Evolutionary conservation across 495 filamentous ascomycete species (phyloP).

Genomic region (Hyaloscypha hepaticicola): DNA sequence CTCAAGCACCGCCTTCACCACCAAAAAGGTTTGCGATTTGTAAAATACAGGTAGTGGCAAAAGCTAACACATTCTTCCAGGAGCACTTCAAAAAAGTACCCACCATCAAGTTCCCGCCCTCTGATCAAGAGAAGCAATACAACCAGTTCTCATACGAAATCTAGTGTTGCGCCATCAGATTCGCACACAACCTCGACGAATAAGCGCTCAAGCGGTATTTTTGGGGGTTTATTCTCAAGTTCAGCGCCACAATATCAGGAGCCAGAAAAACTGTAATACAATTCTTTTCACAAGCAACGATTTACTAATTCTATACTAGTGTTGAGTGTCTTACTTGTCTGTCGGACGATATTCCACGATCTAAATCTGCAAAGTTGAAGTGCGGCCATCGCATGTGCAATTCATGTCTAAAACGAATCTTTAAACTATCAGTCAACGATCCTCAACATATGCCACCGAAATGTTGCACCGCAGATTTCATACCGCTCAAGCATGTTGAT

Average conservation of each 20-base stretch:
- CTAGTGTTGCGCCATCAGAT: conserved; percentile 1
- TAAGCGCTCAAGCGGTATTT: conserved; percentile 25
- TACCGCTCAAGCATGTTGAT: conserved; percentile 74
- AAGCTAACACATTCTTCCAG: conserved; percentile 22
- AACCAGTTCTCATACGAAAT: conserved; percentile 22
- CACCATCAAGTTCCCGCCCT: conserved; percentile 13
- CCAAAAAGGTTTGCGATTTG: conserved; percentile 16
- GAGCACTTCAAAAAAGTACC: conserved; percentile 16
- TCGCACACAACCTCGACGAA: conserved; percentile 12
- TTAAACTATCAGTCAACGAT: conserved; percentile 69
- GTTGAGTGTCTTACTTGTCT: conserved; percentile 69
- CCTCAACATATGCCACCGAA: conserved; percentile 77
- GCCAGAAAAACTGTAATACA: conserved; percentile 29
- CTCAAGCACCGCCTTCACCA: conserved; percentile 15
- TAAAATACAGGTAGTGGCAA: background rate
- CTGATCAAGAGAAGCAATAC: conserved; percentile 28
- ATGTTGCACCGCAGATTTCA: conserved; percentile 71
- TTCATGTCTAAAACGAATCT: conserved; percentile 67
- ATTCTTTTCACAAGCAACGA: background rate
- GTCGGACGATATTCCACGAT: conserved; percentile 56
- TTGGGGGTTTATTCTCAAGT: conserved; percentile 26
- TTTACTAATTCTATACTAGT: conserved; percentile 36
- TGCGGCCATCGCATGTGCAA: conserved; percentile 81
- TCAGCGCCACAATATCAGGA: conserved; percentile 20
- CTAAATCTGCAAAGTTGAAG: conserved; percentile 63